Conservation (phyloP, 2,329 filamentous ascomycete genomes). For the Penicillium griseofulvum region DNA sequence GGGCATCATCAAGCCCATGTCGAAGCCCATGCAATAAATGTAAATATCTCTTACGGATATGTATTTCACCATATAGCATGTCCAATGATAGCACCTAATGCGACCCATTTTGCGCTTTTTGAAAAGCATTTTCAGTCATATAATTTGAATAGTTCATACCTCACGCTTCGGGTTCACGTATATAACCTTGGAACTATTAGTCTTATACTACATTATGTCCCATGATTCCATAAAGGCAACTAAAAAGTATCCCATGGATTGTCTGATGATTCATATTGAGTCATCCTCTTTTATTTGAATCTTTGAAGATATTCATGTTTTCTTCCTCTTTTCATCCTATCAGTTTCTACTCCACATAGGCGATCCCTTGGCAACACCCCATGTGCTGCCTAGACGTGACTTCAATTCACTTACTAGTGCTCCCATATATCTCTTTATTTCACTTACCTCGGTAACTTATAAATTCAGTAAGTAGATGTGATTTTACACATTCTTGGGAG, state of each 20-base stretch:
- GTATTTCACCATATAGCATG: conserved; percentile 1
- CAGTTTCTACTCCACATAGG: not conserved
- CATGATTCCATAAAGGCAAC: not conserved
- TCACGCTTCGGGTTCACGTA: not conserved
- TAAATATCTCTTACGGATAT: conserved; percentile 2
- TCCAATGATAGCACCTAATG: conserved; percentile 1
- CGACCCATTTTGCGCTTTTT: not conserved
- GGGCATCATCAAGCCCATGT: conserved; percentile 83
- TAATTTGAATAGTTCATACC: not conserved
- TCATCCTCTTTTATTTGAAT: not conserved
- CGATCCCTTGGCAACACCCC: not conserved
- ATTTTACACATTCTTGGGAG: conserved; percentile 20
- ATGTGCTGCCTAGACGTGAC: not conserved
- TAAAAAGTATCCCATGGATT: conserved; percentile 2
- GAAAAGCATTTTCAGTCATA: not conserved
- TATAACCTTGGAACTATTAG: too few species aligned
- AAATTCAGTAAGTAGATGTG: not conserved
- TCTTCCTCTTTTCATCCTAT: not conserved
- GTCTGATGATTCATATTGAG: not conserved
- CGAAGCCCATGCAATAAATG: conserved; percentile 63
- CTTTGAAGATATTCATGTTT: not conserved
- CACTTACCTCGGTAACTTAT: not conserved
- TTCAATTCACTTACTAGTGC: not conserved
- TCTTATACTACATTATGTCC: not conserved
- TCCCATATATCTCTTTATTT: not conserved